Base-by-base conservation (phyloP, 768 basidiomycete species). In the Panaeolus cyanescens region DNA sequence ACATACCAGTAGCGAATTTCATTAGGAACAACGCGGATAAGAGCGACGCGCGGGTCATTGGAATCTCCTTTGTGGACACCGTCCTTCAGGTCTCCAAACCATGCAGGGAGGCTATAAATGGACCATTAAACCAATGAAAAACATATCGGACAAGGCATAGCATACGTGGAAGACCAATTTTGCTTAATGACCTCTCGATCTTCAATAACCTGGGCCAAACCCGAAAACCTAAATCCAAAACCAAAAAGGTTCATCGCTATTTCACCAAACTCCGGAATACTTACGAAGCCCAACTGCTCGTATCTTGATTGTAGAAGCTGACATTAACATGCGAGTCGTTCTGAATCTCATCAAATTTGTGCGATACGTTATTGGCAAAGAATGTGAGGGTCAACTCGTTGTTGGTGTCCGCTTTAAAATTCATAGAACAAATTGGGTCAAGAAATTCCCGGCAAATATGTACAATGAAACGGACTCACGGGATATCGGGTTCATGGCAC, bases 11-110 rank as follows among this genome's bases (percentile, higher is more conserved):
- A 96, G 58, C 88, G 83, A 64, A 97, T 90, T 77, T 92, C 89
- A 33, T 86, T 81, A 0, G 93, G 92, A 56, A 89, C 73, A 58
- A 97, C 84, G 71, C 93, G 85, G 64, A 96, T 92, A 33, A 92
- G 72, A 6, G 87, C 82, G 3, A 97, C 82, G 25, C 95, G 85
- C 0, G 94, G 92, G 64, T 96, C 95, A 53, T 81, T 77, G 31
- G 81, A 81, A 66, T 89, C 85, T n/a, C 94, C 95, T 67, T 86
- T 89, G 72, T 95, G 94, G 5, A 90, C 76, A 17, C 91, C 92
- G 64, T 96, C 94, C 32, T 88, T 88, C 58, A 95, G 79, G 70
- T 96, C 90, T 34, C 92, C 93, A 67, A 96, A 96, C 82, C 93
- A 97, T 0, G 88, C 90, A 8, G 82, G 72, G 32, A 85, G 79